phyloP scores from a whole-genome alignment of 2,329 filamentous ascomycete species.

The Pyrenophora teres region DNA sequence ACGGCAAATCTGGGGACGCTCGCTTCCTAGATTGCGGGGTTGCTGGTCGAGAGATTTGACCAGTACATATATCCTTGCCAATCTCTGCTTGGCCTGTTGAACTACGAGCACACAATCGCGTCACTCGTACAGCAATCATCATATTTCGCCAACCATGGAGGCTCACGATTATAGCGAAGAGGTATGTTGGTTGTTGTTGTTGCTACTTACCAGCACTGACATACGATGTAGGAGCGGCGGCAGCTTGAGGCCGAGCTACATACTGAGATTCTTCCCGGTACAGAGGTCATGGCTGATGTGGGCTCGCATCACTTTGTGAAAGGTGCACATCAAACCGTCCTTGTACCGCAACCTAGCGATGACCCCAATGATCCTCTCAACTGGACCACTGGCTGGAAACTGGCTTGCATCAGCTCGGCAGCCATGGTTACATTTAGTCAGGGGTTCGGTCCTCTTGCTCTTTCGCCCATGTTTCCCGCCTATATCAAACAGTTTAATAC shows the following conservation, averaged over 20 bases:
- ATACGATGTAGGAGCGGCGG: constrained; percentile 45
- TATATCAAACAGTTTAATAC: constrained; percentile 62
- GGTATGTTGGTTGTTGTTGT: not conserved
- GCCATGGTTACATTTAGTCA: constrained; percentile 58
- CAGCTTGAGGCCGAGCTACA: constrained; percentile 59
- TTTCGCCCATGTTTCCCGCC: constrained; percentile 64
- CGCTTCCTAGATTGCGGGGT: too few species aligned
- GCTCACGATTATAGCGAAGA: constrained; percentile 13
- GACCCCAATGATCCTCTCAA: constrained; percentile 60
- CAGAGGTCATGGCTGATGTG: constrained; percentile 65
- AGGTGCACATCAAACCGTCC: constrained; percentile 48
- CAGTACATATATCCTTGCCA: too few species aligned
- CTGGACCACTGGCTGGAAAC: constrained; percentile 56
- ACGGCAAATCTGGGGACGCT: too few species aligned
- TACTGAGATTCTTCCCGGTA: constrained; percentile 61
- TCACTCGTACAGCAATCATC: not conserved
- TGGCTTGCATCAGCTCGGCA: constrained; percentile 53
- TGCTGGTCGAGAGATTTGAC: too few species aligned
- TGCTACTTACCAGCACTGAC: not conserved
- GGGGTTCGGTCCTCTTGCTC: constrained; percentile 59
- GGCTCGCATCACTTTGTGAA: constrained; percentile 69
- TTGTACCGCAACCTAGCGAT: constrained; percentile 60
- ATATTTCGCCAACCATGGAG: constrained; percentile 7
- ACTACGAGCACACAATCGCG: not conserved
- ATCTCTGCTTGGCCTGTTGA: not conserved